Evolutionary conservation across 2,329 filamentous ascomycete species (phyloP).

Genomic region (Uncinocarpus reesii): DNA sequence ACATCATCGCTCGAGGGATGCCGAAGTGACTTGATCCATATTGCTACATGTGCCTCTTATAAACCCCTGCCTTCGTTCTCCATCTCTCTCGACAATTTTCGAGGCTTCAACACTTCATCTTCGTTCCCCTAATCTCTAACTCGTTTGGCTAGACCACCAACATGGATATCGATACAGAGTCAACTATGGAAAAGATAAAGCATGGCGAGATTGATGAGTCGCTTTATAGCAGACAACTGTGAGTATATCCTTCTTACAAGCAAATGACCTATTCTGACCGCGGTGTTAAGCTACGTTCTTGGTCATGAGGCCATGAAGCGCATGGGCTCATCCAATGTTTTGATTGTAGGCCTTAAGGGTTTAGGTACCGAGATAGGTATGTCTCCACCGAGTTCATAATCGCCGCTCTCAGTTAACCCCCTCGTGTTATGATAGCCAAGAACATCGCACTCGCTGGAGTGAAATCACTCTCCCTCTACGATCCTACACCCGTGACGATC

Average conservation of each 20-base stretch:
- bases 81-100: neutral
- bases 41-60: neutral
- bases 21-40: neutral
- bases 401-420: neutral
- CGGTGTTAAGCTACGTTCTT: conserved; percentile 47
- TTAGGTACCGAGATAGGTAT: conserved; percentile 80
- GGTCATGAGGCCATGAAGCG: conserved; percentile 91
- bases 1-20: neutral
- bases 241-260: conserved; percentile 16
- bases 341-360: conserved; percentile 83
- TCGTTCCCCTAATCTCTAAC: conserved; percentile 11
- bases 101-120: conserved; percentile 2
- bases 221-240: conserved; percentile 56
- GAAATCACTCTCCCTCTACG: conserved; percentile 89
- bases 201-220: conserved; percentile 58
- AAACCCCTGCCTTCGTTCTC: neutral
- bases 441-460: conserved; percentile 96
- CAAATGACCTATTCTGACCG: conserved; percentile 1
- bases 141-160: conserved; percentile 39
- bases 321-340: conserved; percentile 91
- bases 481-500: conserved; percentile 72
- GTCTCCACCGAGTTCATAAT: conserved; percentile 15
- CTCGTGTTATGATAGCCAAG: conserved; percentile 59
- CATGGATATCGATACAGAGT: conserved; percentile 53
- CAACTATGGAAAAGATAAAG: conserved; percentile 51